Conservation (phyloP, 1,284 basidiomycete genomes). For the Gymnopus androsaceus region DNA sequence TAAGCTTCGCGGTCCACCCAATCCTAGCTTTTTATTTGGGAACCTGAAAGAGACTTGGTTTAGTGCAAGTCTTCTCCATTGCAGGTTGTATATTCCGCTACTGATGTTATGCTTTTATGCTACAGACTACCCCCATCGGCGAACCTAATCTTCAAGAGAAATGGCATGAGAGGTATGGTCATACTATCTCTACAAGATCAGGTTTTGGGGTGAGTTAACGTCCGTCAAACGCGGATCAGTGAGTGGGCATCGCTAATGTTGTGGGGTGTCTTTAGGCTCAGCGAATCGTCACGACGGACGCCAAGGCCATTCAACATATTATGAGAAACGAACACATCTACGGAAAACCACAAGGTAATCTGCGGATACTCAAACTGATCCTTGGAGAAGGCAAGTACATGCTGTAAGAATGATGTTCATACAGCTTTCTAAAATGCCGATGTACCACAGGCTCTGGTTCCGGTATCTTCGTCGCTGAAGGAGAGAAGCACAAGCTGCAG, state of each 20-base stretch:
- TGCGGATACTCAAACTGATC: slow-evolving; percentile 2
- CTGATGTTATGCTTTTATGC: not conserved
- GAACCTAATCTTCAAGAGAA: slow-evolving; percentile 7
- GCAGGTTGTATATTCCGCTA: not conserved
- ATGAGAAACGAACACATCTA: slow-evolving; percentile 12
- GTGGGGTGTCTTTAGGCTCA: slow-evolving; percentile 2
- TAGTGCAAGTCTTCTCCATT: not conserved
- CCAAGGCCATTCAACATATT: slow-evolving; percentile 16
- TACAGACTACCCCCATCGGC: not conserved
- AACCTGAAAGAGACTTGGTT: slow-evolving; percentile 6
- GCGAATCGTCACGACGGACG: slow-evolving; percentile 12
- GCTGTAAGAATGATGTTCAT: not conserved
- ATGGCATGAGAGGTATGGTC: slow-evolving; percentile 14
- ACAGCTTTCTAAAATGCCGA: not conserved
- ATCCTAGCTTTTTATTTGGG: slow-evolving; percentile 10
- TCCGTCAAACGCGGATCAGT: not conserved
- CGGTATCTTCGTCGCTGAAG: slow-evolving; percentile 14
- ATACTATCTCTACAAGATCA: slow-evolving; percentile 1
- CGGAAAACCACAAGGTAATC: slow-evolving; percentile 10
- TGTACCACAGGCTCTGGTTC: not conserved
- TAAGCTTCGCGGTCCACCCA: slow-evolving; percentile 9
- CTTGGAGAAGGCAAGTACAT: slow-evolving; percentile 12
- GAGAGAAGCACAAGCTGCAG: slow-evolving; percentile 17
- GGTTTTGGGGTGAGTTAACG: slow-evolving; percentile 5
- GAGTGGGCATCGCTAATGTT: not conserved